phyloP scores from a whole-genome alignment of 257 asterid species.

The Galeopsis tetrahit region DNA sequence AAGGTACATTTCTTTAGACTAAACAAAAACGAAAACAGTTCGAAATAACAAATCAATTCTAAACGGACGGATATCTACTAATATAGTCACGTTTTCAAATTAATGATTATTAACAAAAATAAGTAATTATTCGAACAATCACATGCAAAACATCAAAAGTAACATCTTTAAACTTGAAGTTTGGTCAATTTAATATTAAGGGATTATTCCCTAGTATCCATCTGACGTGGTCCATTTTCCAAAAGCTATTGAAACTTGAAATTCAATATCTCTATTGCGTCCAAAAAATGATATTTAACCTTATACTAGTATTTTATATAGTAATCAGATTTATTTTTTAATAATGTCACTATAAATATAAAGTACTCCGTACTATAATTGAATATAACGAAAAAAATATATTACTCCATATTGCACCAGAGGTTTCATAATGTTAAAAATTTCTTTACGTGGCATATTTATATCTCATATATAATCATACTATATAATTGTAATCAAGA shows the following conservation, averaged over 20 bases:
- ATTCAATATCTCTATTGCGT: not conserved
- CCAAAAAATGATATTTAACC: not conserved
- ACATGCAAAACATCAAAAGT: not conserved
- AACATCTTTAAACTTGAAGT: not conserved
- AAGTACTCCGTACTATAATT: not conserved
- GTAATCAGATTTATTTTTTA: not conserved
- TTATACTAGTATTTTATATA: not conserved
- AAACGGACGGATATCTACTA: not conserved
- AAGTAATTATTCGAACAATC: constrained; percentile 24
- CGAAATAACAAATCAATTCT: no score
- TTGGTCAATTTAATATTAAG: not conserved
- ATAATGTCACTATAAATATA: not conserved
- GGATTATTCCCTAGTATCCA: not conserved
- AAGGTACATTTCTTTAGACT: no score
- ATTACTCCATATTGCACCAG: not conserved
- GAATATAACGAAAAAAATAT: not conserved
- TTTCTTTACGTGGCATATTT: not conserved
- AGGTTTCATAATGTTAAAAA: not conserved
- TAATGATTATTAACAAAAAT: constrained; percentile 16
- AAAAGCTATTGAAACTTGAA: constrained; percentile 10
- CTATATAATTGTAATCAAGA: not conserved
- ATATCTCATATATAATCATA: no score
- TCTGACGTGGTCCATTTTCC: constrained; percentile 20
- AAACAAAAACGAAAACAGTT: no score
- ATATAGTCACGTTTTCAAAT: not conserved